phyloP scores from a whole-genome alignment of 2,329 filamentous ascomycete genomes.

The Myrmaecium sp. region DNA sequence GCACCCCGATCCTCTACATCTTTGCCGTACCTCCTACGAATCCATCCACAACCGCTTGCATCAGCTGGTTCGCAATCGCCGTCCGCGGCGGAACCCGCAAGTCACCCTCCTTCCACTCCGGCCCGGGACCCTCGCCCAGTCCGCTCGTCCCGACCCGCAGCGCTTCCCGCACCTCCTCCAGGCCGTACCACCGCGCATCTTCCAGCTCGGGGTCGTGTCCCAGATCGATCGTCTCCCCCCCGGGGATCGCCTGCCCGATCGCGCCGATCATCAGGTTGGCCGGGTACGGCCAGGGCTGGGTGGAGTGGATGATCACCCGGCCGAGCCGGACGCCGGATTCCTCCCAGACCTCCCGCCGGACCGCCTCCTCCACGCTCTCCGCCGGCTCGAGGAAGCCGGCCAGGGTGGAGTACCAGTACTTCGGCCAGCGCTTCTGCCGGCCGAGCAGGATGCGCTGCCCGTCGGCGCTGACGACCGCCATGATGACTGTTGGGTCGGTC shows the following conservation, averaged over 20 bases:
- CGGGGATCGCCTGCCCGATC: constrained; percentile 67
- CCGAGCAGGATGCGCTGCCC: constrained; percentile 67
- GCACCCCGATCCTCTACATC: constrained; percentile 22
- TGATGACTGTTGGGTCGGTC: constrained; percentile 90
- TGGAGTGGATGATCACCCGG: constrained; percentile 33
- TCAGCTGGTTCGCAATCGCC: constrained; percentile 82
- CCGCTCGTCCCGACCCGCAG: constrained; percentile 49
- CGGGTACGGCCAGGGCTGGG: constrained; percentile 37
- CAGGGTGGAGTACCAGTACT: constrained; percentile 77
- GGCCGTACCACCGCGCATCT: constrained; percentile 70
- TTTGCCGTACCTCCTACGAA: constrained; percentile 40
- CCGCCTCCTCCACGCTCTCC: constrained; percentile 34
- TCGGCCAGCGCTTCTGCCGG: constrained; percentile 67
- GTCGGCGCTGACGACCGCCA: constrained; percentile 72
- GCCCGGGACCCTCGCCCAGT: constrained; percentile 45
- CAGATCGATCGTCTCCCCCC: constrained; percentile 64
- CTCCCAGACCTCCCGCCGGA: constrained; percentile 34
- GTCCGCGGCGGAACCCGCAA: constrained; percentile 69
- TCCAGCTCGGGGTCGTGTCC: constrained; percentile 85
- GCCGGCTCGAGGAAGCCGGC: constrained; percentile 35
- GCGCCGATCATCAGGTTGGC: constrained; percentile 43
- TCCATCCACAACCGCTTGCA: constrained; percentile 62
- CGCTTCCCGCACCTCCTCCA: constrained; percentile 67
- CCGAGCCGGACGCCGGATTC: constrained; percentile 31
- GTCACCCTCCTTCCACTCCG: constrained; percentile 57